phyloP scores from a whole-genome alignment of 495 filamentous ascomycete genomes.

The Chlorociboria aeruginascens region DNA sequence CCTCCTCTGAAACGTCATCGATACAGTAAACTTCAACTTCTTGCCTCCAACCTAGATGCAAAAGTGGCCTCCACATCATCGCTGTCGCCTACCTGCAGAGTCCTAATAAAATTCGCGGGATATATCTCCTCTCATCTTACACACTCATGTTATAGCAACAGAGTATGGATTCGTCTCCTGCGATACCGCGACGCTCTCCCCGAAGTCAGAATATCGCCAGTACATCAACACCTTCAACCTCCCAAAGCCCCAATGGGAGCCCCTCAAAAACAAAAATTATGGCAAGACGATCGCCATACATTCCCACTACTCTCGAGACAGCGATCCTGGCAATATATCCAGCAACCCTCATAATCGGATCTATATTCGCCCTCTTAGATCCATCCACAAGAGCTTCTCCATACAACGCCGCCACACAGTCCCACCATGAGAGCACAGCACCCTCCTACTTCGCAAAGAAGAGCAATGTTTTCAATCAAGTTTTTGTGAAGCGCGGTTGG shows the following conservation, averaged over 20 bases:
- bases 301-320: conserved; percentile 49
- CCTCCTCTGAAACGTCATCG: conserved; percentile 9
- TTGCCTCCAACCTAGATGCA: conserved; percentile 6
- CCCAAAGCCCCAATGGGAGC: background rate
- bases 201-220: conserved; percentile 8
- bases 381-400: conserved; percentile 48
- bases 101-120: conserved; percentile 2
- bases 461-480: conserved; percentile 75
- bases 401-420: conserved; percentile 42
- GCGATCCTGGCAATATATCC: conserved; percentile 61
- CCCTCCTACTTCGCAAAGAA: conserved; percentile 91
- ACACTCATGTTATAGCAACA: conserved; percentile 8
- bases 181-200: conserved; percentile 14
- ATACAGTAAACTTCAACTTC: background rate
- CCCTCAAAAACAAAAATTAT: conserved; percentile 3
- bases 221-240: background rate
- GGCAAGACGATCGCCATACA: conserved; percentile 10
- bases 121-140: background rate
- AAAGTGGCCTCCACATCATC: conserved; percentile 7
- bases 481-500: conserved; percentile 95
- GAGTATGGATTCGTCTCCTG: conserved; percentile 15
- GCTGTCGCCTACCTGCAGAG: background rate
- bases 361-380: conserved; percentile 65
- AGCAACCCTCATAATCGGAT: conserved; percentile 61
- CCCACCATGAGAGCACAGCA: conserved; percentile 44